Evolutionary conservation across 306 rosid genomes (phyloP).

Genomic region (Lathyrus sativus): DNA sequence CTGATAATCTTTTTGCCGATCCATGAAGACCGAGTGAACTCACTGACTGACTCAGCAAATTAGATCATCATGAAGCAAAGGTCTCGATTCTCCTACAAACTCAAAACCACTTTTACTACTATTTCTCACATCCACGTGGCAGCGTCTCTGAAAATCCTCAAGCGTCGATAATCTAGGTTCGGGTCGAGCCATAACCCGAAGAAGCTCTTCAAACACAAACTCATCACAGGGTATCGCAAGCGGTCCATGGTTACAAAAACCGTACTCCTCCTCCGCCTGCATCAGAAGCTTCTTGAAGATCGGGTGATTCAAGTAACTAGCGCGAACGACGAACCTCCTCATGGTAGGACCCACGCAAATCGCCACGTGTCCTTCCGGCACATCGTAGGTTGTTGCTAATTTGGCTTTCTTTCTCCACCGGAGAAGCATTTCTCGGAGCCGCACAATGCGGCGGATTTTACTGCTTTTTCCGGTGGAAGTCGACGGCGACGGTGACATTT

Average conservation of each 20-base stretch:
- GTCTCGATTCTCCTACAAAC: constrained; percentile 61
- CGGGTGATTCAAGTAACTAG: constrained; percentile 83
- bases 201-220: constrained; percentile 64
- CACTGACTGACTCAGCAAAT: constrained; percentile 34
- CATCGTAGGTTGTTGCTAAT: constrained; percentile 57
- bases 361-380: constrained; percentile 85
- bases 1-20: constrained; percentile 5
- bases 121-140: constrained; percentile 58
- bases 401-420: constrained; percentile 73
- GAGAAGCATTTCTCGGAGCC: constrained; percentile 83
- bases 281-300: constrained; percentile 74
- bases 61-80: constrained; percentile 64
- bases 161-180: constrained; percentile 40
- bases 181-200: constrained; percentile 55
- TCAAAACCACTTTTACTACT: constrained; percentile 21
- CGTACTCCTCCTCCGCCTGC: constrained; percentile 92
- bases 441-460: constrained; percentile 78
- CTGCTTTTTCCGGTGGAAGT: constrained; percentile 44
- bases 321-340: constrained; percentile 71
- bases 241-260: constrained; percentile 79
- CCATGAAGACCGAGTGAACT: constrained; percentile 14
- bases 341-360: constrained; percentile 71
- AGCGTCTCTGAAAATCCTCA: constrained; percentile 53
- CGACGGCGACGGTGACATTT: constrained; percentile 42
- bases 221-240: constrained; percentile 84